Evolutionary conservation across 306 rosid genomes (phyloP).

Genomic region (Leucaena leucocephala): DNA sequence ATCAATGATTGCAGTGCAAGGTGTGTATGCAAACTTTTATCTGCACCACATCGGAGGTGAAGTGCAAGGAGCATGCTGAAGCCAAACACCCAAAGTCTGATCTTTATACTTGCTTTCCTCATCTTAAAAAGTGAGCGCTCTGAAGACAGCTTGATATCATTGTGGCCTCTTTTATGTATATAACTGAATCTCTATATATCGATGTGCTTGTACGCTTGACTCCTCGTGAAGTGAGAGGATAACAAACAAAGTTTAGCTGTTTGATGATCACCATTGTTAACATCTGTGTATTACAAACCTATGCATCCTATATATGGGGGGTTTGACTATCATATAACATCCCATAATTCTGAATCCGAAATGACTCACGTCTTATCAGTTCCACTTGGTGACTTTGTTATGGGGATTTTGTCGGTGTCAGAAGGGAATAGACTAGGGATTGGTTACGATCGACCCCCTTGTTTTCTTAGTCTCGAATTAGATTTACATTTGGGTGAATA

Average conservation of each 20-base stretch:
- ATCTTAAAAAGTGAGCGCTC: slow-evolving; percentile 52
- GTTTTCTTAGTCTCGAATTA: neutral
- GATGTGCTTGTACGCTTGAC: slow-evolving; percentile 28
- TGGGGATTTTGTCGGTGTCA: neutral
- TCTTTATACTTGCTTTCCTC: slow-evolving; percentile 57
- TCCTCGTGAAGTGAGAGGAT: neutral
- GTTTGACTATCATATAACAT: neutral
- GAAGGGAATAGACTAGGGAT: neutral
- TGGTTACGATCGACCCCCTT: neutral
- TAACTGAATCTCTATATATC: slow-evolving; percentile 17
- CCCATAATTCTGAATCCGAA: neutral
- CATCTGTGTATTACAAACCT: slow-evolving; percentile 18
- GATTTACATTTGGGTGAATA: neutral
- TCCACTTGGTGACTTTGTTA: neutral
- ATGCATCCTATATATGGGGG: neutral
- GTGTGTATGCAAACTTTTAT: slow-evolving; percentile 85
- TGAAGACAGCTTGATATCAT: slow-evolving; percentile 27
- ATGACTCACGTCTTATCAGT: neutral
- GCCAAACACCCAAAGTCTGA: slow-evolving; percentile 82
- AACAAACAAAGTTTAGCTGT: neutral
- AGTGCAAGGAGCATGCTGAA: slow-evolving; percentile 78
- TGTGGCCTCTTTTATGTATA: slow-evolving; percentile 37
- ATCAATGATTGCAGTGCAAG: slow-evolving; percentile 62
- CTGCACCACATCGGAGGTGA: slow-evolving; percentile 79
- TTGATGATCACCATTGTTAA: neutral